Evolutionary conservation across 2,329 filamentous ascomycete genomes (phyloP).

Genomic region (Leptosphaerulina australis): DNA sequence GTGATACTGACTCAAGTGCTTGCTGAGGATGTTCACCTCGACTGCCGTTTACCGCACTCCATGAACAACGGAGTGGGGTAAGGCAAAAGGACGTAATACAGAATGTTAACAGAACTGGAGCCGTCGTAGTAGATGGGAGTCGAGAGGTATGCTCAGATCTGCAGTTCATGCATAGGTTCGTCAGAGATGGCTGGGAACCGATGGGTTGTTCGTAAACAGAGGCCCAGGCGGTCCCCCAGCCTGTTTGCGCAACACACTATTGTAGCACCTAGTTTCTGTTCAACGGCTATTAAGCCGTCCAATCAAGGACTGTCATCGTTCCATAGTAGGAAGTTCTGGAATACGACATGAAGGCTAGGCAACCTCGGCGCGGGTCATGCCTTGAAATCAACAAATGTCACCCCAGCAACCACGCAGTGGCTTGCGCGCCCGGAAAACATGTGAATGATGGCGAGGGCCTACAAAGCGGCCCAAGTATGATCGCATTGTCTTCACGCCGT

Average conservation of each 20-base stretch:
- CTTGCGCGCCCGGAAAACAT: slow-evolving; percentile 8
- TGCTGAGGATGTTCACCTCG: slow-evolving; percentile 32
- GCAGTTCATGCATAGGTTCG: slow-evolving; percentile 42
- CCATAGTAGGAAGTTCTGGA: slow-evolving; percentile 18
- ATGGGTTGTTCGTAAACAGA: slow-evolving; percentile 42
- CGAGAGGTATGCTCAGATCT: slow-evolving; percentile 35
- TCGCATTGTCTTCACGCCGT: background rate
- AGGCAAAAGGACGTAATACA: slow-evolving; percentile 24
- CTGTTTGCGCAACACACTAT: slow-evolving; percentile 31
- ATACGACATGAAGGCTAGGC: slow-evolving; percentile 20
- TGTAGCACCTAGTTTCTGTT: slow-evolving; percentile 18
- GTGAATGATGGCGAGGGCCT: background rate
- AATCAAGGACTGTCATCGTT: slow-evolving; percentile 15
- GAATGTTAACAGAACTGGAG: slow-evolving; percentile 18
- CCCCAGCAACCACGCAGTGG: slow-evolving; percentile 12
- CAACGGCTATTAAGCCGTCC: slow-evolving; percentile 20
- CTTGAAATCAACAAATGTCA: slow-evolving; percentile 20
- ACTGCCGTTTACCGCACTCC: slow-evolving; percentile 20
- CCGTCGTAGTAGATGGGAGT: slow-evolving; percentile 17
- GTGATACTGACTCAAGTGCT: slow-evolving; percentile 5
- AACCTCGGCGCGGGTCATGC: slow-evolving; percentile 19
- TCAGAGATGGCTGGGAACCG: slow-evolving; percentile 34
- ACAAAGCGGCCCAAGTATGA: background rate
- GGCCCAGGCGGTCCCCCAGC: slow-evolving; percentile 26
- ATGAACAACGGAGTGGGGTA: slow-evolving; percentile 23